Evolutionary conservation across 1,284 basidiomycete species (phyloP), one percentile per base, ranked within the genome.

Genomic region (Apiotrichum mycotoxinovorans): DNA sequence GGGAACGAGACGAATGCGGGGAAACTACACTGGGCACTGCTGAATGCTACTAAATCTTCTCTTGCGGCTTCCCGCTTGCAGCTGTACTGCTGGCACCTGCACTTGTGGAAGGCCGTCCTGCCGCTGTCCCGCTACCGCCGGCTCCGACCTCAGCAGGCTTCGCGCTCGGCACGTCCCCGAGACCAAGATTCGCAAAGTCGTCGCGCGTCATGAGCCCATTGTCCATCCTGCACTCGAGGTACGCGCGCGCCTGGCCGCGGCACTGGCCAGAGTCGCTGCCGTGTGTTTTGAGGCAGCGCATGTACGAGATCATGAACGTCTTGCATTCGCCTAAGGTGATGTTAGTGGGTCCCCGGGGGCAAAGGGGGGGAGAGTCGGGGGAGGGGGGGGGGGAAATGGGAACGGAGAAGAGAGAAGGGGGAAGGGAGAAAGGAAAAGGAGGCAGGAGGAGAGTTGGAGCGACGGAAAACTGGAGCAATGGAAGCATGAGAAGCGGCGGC

Each of bases 191-290:
- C 61, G 81, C 83, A 86, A 91, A 93, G 26, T 91, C 85, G 66
- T 93, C 92, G 40, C 83, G 82, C 61, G 88, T 85, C 92, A 96
- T 96, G 47, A 96, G 79, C 69, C 70, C 95, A 91, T 88, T 87
- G 71, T 87, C 82, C 94, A 98, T 98, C 61, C 94, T 80, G 74
- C 94, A 98, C 61, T 91, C 85, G 41, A 98, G 82, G 69, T 98
- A 98, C 35, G 87, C 82, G 66, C 85, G 88, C 69, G 87, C 89
- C 64, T 91, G 77, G 37, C 82, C 79, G 54, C 93, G 83, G 74
- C 94, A 98, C 53, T 87, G 83, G 5, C 86, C 89, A 38, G 91
- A 92, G 56, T 87, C 84, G 68, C 84, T 87, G 33, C 81, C 80
- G 73, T 91, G 87, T 62, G 82, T 79, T 68, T 85, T 85, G 60